phyloP scores from a whole-genome alignment of 345 rosid genomes.

The Hibiscus syriacus region DNA sequence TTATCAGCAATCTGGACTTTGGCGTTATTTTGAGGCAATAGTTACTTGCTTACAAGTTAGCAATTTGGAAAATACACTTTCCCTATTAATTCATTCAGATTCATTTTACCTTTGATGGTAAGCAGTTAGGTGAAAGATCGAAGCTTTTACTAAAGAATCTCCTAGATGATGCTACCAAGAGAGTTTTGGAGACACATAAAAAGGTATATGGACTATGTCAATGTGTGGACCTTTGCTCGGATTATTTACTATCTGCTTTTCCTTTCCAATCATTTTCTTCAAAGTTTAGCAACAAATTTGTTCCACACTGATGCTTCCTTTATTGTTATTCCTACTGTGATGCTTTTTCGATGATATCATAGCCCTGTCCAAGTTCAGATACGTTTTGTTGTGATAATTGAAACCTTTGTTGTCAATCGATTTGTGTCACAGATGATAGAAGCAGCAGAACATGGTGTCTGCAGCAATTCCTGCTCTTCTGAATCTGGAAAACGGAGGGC shows the following conservation, averaged over 20 bases:
- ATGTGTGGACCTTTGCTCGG: neutral
- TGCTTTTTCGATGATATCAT: neutral
- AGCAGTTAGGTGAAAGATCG: slow-evolving; percentile 39
- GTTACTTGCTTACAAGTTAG: neutral
- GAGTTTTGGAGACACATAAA: slow-evolving; percentile 25
- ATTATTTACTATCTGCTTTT: neutral
- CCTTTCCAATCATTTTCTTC: neutral
- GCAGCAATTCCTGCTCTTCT: slow-evolving; percentile 1
- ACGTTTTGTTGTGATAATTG: neutral
- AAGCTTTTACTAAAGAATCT: slow-evolving; percentile 36
- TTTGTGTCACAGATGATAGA: slow-evolving; percentile 28
- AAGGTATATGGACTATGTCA: slow-evolving; percentile 18
- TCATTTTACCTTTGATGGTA: neutral
- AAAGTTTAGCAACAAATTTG: neutral
- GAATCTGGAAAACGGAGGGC: slow-evolving; percentile 6
- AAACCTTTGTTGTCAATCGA: neutral
- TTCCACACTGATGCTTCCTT: neutral
- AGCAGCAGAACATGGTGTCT: slow-evolving; percentile 22
- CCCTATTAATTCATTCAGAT: neutral
- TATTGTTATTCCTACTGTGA: neutral
- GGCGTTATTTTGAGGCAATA: too few relatives aligned
- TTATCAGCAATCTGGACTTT: too few relatives aligned
- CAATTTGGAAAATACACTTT: neutral
- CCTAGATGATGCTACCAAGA: slow-evolving; percentile 39
- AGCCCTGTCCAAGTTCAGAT: neutral